Conservation (phyloP, 169 alveolate genomes). For the Cryptosporidium baileyi region DNA sequence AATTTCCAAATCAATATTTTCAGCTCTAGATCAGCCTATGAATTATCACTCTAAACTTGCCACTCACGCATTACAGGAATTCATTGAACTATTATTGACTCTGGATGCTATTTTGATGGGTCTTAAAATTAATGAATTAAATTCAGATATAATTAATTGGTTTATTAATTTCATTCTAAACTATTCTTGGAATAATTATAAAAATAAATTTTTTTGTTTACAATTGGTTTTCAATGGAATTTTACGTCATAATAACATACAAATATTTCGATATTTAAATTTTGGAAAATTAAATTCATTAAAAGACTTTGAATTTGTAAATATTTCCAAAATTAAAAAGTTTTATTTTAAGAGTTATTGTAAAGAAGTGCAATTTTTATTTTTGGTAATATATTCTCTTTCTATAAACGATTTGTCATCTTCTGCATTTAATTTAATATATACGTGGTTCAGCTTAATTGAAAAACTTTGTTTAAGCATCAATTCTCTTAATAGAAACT, state of each 20-base stretch:
- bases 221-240: constrained; percentile 12
- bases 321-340: background rate
- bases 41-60: constrained; percentile 1
- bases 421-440: constrained; percentile 22
- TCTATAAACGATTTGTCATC: background rate
- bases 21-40: constrained; percentile 3
- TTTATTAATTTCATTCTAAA: background rate
- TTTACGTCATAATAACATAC: background rate
- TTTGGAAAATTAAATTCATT: background rate
- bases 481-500: background rate
- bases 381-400: constrained; percentile 1
- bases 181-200: background rate
- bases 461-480: background rate
- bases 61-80: constrained; percentile 22
- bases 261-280: background rate
- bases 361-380: background rate
- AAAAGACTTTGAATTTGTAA: background rate
- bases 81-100: constrained; percentile 1
- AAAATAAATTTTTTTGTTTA: background rate
- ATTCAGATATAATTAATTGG: constrained; percentile 19
- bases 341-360: background rate
- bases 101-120: background rate
- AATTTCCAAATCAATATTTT: background rate
- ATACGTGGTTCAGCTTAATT: constrained; percentile 26
- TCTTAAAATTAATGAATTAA: background rate